Conservation (phyloP, 2,329 filamentous ascomycete species). For the Claviceps spartinae region DNA sequence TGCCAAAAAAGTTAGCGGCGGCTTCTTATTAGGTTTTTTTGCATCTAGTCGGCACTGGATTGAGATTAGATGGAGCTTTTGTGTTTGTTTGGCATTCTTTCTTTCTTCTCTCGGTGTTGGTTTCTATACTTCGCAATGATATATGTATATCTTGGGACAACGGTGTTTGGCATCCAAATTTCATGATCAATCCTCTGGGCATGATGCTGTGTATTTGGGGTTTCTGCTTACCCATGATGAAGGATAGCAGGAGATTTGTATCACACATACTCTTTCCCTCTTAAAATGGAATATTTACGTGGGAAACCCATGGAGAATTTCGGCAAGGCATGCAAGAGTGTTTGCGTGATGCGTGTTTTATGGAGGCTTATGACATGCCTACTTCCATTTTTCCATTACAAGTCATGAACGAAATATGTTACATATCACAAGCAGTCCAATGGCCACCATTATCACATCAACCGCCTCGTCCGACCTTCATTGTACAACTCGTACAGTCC, state of each 20-base stretch:
- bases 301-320: neutral
- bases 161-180: slow-evolving; percentile 5
- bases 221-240: slow-evolving; percentile 1
- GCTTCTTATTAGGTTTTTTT: slow-evolving; percentile 5
- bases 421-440: no score
- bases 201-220: neutral
- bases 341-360: no score
- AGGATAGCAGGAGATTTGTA: neutral
- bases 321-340: neutral
- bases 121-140: neutral
- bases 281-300: neutral
- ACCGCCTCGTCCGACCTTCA: no score
- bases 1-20: neutral
- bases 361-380: no score
- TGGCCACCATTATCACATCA: no score
- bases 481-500: no score
- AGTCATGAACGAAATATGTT: no score
- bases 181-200: neutral
- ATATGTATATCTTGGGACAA: slow-evolving; percentile 3
- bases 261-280: neutral
- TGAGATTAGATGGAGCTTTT: neutral
- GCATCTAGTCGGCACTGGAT: neutral
- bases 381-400: no score
- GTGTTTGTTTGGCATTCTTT: neutral
- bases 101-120: neutral